These are phyloP conservation scores for Austroboletus novae-zelandiae DNA, from an alignment of 1,284 basidiomycete genomes.

Conservation along the genomic window DNA sequence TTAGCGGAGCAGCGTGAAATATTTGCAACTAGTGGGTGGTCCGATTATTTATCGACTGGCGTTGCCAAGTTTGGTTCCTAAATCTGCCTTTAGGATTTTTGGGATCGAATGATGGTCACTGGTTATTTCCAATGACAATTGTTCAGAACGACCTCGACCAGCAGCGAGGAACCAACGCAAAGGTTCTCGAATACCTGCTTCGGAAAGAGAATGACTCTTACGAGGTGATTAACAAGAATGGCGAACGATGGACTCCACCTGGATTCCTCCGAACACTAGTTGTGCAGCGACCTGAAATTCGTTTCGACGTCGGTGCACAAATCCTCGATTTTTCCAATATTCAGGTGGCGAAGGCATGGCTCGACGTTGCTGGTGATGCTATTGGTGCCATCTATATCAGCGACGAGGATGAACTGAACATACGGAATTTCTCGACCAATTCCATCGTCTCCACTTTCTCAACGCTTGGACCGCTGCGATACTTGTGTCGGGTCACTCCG, in stretches of 20 bases:
- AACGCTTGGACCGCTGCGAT: not conserved
- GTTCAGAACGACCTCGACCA: constrained; percentile 12
- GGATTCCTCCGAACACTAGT: not conserved
- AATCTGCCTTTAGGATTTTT: constrained; percentile 4
- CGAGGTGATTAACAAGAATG: not conserved
- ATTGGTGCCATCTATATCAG: not conserved
- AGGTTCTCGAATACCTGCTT: constrained; percentile 44
- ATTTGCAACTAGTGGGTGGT: constrained; percentile 2
- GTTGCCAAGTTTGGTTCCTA: not conserved
- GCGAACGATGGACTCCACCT: not conserved
- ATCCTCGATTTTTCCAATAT: not conserved
- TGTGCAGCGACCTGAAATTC: not conserved
- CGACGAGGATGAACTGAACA: not conserved
- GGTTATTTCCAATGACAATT: constrained; percentile 6
- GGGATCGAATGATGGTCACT: constrained; percentile 7
- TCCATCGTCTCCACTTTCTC: not conserved
- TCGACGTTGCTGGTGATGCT: not conserved
- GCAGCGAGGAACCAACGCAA: too few species aligned
- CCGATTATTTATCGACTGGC: not conserved
- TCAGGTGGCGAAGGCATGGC: not conserved
- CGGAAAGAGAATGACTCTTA: constrained; percentile 5
- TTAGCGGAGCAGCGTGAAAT: constrained; percentile 32
- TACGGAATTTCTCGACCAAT: not conserved
- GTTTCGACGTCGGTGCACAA: not conserved
- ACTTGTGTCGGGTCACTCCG: not conserved